Base-by-base conservation (phyloP, 2,329 filamentous ascomycete species). In the Penicillium aurantiogriseum region DNA sequence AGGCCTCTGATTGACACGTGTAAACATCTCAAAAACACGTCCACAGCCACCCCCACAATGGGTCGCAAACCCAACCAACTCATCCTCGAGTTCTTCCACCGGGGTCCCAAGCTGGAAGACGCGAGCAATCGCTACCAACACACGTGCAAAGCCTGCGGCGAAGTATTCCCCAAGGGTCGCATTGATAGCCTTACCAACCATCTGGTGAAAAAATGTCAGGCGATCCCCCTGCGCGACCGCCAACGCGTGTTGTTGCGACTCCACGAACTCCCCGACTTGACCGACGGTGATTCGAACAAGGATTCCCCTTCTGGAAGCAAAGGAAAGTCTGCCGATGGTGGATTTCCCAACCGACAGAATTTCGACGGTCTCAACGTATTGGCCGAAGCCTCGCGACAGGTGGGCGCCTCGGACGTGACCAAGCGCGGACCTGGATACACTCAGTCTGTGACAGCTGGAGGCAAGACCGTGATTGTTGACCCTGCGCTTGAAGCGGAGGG, bases 101-200 rank as follows among this genome's bases (percentile, higher is more conserved):
- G 92, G 66, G 92, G 92, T 10, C 84, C 86, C 39, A 96, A 96
- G 77, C 83, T 96, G 68, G 86, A 88, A 71, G 91, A 96, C 77
- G 88, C 90, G 63, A 94, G 90, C 79, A 96, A 96, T 74, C 86
- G 92, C 57, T 97, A 97, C 71, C 88, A 91, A 67, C 91, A 96
- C 71, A 94, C 90, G 13, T 96, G 92, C 84, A 93, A 90, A 74
- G 83, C 87, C 64, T 96, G 91, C 73, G 91, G 91, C 64, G 89
- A 94, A 76, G 88, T 89, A 74, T 96, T 96, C 62, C 89, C 91
- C 62, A 96, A 96, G 72, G 92, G 92, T 60, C 86, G 92, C 61
- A 88, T 91, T 69, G 92, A 97, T 70, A 90, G 86, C 67, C 77
- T 97, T 59, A 89, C 86, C 43, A 87, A 83, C 61, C 92, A 97